A percentile compares a stretch with the other conserved stretches of the same genome.
Evolutionary conservation across 306 rosid species (phyloP).

Genomic region (Dalbergia cochinchinensis): DNA sequence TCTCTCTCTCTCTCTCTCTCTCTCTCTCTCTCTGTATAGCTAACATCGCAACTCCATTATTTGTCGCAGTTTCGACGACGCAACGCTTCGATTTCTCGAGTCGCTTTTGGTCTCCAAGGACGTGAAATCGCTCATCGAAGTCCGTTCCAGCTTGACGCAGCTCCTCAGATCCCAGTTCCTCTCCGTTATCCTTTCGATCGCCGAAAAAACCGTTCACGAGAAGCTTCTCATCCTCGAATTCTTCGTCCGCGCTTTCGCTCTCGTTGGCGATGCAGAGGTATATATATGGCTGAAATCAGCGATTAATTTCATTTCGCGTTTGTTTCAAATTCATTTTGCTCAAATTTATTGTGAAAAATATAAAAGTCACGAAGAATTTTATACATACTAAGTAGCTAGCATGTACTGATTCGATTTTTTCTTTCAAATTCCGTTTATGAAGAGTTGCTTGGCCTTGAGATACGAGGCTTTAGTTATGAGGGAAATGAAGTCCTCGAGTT

Average conservation of each 20-base stretch:
- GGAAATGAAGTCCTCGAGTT: slow-evolving; percentile 60
- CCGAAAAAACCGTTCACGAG: slow-evolving; percentile 58
- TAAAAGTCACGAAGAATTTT: not conserved
- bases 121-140: slow-evolving; percentile 59
- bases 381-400: not conserved
- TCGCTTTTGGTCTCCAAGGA: slow-evolving; percentile 65
- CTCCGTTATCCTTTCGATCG: slow-evolving; percentile 54
- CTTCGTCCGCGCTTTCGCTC: slow-evolving; percentile 74
- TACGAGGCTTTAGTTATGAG: slow-evolving; percentile 84
- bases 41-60: not conserved
- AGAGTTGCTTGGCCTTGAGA: slow-evolving; percentile 93
- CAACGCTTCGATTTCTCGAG: slow-evolving; percentile 63
- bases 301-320: not conserved
- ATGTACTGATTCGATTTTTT: not conserved
- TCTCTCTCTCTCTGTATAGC: slow-evolving; percentile 14
- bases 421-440: slow-evolving; percentile 36
- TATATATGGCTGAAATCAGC: not conserved
- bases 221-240: slow-evolving; percentile 79
- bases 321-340: not conserved
- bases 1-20: slow-evolving; percentile 5
- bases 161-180: slow-evolving; percentile 66
- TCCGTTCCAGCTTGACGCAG: slow-evolving; percentile 57
- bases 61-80: slow-evolving; percentile 57
- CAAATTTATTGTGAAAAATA: not conserved
- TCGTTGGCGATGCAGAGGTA: slow-evolving; percentile 78